Evolutionary conservation across 2,329 filamentous ascomycete species (phyloP).

Genomic region (Arthrobotrys pseudoclavata): DNA sequence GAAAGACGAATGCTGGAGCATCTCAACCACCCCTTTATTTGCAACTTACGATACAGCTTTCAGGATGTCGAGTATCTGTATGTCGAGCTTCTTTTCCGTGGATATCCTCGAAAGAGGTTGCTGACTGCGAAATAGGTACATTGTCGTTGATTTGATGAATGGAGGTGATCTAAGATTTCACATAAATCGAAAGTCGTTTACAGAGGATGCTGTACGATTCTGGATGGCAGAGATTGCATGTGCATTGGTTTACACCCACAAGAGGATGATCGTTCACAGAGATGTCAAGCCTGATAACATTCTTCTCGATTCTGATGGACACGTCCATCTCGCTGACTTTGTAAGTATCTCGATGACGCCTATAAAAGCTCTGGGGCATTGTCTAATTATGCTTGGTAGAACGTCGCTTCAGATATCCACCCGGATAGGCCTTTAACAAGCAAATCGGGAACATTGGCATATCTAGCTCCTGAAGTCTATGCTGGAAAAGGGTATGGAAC

Average conservation of each 20-base stretch:
- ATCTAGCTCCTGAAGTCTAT: conserved; percentile 96
- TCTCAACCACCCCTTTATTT: conserved; percentile 96
- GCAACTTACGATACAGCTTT: conserved; percentile 98
- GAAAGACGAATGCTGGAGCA: conserved; percentile 98
- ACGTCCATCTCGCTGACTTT: conserved; percentile 98
- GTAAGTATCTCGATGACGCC: conserved; percentile 70
- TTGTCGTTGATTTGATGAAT: conserved; percentile 98
- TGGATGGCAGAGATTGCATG: conserved; percentile 97
- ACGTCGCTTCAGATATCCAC: conserved; percentile 93
- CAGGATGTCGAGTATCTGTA: conserved; percentile 99
- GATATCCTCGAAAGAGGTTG: conserved; percentile 22
- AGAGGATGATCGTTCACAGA: conserved; percentile 88
- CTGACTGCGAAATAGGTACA: conserved; percentile 73
- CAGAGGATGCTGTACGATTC: conserved; percentile 94
- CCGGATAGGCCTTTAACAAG: conserved; percentile 87
- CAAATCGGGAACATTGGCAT: conserved; percentile 96
- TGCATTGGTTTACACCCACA: conserved; percentile 87
- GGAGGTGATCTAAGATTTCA: conserved; percentile 97
- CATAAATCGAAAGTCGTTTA: conserved; percentile 97
- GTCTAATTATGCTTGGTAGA: conserved; percentile 72
- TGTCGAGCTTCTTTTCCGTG: conserved; percentile 64
- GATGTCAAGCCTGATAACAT: conserved; percentile 95
- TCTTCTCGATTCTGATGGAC: conserved; percentile 85
- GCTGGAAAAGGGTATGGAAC: conserved; percentile 87
- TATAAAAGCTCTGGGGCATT: conserved; percentile 5